Base-by-base conservation (phyloP, 768 basidiomycete species). In the Russula virescens region DNA sequence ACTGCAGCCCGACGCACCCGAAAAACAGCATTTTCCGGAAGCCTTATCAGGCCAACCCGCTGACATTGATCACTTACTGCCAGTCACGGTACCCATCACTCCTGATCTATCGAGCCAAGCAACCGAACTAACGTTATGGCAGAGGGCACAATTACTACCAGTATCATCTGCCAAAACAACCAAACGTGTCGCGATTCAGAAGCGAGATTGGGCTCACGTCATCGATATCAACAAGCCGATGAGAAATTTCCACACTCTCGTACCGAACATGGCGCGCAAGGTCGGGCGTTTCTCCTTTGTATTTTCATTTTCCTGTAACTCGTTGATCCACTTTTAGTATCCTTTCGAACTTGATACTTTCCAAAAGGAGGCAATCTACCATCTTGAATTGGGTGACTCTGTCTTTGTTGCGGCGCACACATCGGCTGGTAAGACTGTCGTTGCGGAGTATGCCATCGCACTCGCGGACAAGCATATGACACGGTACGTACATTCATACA, bases 351-450 rank as follows among this genome's bases (percentile, higher is more conserved):
- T 99, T 34, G 97, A 99, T 73, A 95, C 88, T 0, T 99, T 98
- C 77, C 97, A 99, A 74, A 98, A 98, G 73, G 94, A 98, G 72
- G 97, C 97, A 1, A 92, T 98, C 8, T 97, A 97, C 74, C 94
- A 97, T 74, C 81, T 99, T 19, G 97, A 99, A 73, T 85, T 91
- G 79, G 97, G 95, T 10, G 92, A 99, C 68, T 96, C 94, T 14
- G 96, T 99, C 19, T 99, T 99, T 72, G 95, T 99, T n/a, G 97
- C 97, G 16, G 97, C 97, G 6, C 97, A 99, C 75, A 99, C 97
- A 4, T 95, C 92, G n/a, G 97, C 97, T 18, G 97, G 97, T 38
- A 99, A 99, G 75, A 99, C 97, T 1, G 97, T 98, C 19, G 97
- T 99, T 9, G 97, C 97, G 0, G 97, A 99, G 71, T 99, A 98